A percentile compares a stretch with the other conserved stretches of the same genome.
phyloP scores from a whole-genome alignment of 2,329 filamentous ascomycete species.

The Cercospora sp. region DNA sequence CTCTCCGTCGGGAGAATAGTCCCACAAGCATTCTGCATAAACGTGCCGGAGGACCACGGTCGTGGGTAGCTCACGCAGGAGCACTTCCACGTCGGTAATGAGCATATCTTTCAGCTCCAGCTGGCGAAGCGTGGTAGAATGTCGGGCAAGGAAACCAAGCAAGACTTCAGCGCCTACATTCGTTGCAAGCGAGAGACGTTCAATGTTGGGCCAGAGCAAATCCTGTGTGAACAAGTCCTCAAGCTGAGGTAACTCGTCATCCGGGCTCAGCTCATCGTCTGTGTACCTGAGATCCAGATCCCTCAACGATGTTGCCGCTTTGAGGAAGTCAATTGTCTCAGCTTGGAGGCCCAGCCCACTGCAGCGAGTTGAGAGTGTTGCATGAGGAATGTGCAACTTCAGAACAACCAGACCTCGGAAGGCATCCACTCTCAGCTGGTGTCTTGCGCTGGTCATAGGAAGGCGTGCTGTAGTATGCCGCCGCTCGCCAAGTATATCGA shows the following conservation, averaged over 20 bases:
- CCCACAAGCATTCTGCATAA: slow-evolving; percentile 31
- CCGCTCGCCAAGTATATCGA: neutral
- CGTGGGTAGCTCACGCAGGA: neutral
- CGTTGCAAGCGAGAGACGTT: slow-evolving; percentile 21
- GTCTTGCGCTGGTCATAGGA: neutral
- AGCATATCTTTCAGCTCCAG: neutral
- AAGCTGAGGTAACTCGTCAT: slow-evolving; percentile 19
- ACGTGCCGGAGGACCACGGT: slow-evolving; percentile 24
- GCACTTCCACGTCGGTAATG: neutral
- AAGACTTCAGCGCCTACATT: slow-evolving; percentile 26
- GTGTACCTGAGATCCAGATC: slow-evolving; percentile 25
- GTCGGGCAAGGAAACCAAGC: slow-evolving; percentile 23
- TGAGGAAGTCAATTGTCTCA: slow-evolving; percentile 23
- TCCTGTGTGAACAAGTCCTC: slow-evolving; percentile 20
- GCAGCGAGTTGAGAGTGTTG: slow-evolving; percentile 11
- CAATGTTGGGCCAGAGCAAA: slow-evolving; percentile 23
- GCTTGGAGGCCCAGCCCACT: neutral
- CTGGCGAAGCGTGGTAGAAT: slow-evolving; percentile 11
- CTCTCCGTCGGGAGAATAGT: slow-evolving; percentile 18
- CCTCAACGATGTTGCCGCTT: slow-evolving; percentile 11
- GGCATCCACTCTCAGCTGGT: slow-evolving; percentile 15
- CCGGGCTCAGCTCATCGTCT: slow-evolving; percentile 24
- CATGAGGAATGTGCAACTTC: slow-evolving; percentile 21
- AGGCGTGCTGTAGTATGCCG: neutral
- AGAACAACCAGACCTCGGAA: slow-evolving; percentile 20